These are phyloP conservation scores for Stereocaulon alpinum DNA, from an alignment of 495 filamentous ascomycete species.

Conservation along the genomic window DNA sequence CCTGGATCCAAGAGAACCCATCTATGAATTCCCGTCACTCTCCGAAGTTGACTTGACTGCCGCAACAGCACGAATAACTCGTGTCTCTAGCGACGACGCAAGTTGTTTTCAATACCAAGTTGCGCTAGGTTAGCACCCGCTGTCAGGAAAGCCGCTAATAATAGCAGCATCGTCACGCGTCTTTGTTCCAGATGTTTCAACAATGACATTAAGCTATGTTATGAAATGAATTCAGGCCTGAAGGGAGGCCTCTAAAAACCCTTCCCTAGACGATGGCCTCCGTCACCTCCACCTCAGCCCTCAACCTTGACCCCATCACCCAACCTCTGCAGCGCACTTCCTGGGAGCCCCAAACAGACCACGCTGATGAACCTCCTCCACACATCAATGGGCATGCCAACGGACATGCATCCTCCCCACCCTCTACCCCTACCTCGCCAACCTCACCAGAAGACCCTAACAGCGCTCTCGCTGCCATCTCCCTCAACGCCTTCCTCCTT, in stretches of 20 bases:
- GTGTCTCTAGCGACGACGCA: too few species aligned
- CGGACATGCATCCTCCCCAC: background rate
- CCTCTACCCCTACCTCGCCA: background rate
- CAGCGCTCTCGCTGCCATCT: slow-evolving; percentile 63
- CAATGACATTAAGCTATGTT: background rate
- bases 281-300: background rate
- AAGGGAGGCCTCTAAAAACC: background rate
- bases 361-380: slow-evolving; percentile 6
- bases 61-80: too few species aligned
- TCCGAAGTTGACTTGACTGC: too few species aligned
- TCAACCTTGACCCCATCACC: background rate
- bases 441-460: slow-evolving; percentile 9
- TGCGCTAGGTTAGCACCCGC: slow-evolving; percentile 4
- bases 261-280: background rate
- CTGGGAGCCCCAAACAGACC: slow-evolving; percentile 12
- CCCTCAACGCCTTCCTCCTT: slow-evolving; percentile 56
- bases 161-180: background rate
- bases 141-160: background rate
- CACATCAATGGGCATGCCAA: slow-evolving; percentile 3
- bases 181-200: background rate
- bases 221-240: too few species aligned
- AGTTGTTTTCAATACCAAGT: background rate
- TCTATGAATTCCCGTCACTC: too few species aligned
- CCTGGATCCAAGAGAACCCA: too few species aligned
- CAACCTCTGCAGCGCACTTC: background rate